phyloP scores from a whole-genome alignment of 1,284 basidiomycete genomes.

The Pholiota adiposa region DNA sequence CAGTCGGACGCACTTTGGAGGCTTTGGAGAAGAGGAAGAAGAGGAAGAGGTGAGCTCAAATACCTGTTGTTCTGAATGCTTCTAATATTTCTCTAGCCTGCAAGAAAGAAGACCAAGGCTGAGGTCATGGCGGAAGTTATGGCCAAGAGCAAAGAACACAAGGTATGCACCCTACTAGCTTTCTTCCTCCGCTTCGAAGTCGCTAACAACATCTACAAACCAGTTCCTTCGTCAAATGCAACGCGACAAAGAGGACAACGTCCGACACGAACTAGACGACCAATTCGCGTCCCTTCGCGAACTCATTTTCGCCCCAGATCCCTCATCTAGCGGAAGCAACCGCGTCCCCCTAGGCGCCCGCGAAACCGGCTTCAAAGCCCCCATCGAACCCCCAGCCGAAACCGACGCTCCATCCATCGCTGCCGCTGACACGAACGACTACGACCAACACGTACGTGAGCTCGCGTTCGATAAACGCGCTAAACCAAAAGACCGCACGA shows the following conservation, averaged over 20 bases:
- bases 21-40: constrained; percentile 75
- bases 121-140: constrained; percentile 99
- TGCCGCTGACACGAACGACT: constrained; percentile 55
- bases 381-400: constrained; percentile 26
- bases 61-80: constrained; percentile 10
- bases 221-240: constrained; percentile 88
- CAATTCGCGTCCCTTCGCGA: constrained; percentile 86
- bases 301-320: constrained; percentile 68
- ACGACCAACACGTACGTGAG: constrained; percentile 92
- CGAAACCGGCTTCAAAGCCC: constrained; percentile 16
- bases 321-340: constrained; percentile 47
- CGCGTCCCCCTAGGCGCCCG: constrained; percentile 36
- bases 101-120: constrained; percentile 87
- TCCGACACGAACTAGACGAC: constrained; percentile 88
- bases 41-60: constrained; percentile 50
- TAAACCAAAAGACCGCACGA: constrained; percentile 94
- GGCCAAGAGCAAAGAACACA: constrained; percentile 95
- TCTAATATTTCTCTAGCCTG: constrained; percentile 52
- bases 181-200: neutral
- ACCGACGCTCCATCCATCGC: constrained; percentile 20
- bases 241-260: constrained; percentile 84
- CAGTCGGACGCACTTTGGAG: constrained; percentile 80
- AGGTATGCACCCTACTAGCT: constrained; percentile 53
- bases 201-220: too few species aligned
- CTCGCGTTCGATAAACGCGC: constrained; percentile 94